Evolutionary conservation across 768 basidiomycete genomes (phyloP).

Genomic region (Candolleomyces efflorescens): DNA sequence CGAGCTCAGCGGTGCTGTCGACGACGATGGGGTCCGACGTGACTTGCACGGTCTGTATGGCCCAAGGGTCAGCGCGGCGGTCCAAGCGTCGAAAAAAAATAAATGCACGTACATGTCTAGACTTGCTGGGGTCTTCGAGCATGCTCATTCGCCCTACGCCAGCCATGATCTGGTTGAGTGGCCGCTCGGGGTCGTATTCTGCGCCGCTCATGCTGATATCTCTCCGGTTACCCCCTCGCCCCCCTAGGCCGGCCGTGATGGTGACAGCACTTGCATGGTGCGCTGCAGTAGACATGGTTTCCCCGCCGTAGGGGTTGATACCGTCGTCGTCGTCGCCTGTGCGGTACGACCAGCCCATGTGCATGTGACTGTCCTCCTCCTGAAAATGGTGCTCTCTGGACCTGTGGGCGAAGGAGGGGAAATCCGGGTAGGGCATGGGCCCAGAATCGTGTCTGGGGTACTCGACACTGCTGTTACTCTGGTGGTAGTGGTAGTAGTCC

Average conservation of each 20-base stretch:
- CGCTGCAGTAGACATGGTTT: conserved; percentile 76
- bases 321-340: conserved; percentile 62
- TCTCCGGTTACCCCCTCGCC: conserved; percentile 43
- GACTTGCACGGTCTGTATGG: conserved; percentile 27
- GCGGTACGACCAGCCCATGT: conserved; percentile 51
- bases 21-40: conserved; percentile 56
- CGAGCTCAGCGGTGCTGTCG: conserved; percentile 58
- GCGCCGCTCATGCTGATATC: conserved; percentile 66
- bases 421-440: conserved; percentile 52
- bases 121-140: conserved; percentile 50
- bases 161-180: conserved; percentile 67
- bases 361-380: conserved; percentile 48
- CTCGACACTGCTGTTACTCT: conserved; percentile 54
- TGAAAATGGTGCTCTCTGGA: conserved; percentile 49
- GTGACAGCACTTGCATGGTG: conserved; percentile 91
- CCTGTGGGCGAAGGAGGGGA: conserved; percentile 56
- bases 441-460: conserved; percentile 66
- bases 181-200: conserved; percentile 84
- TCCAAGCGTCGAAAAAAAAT: not conserved
- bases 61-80: not conserved
- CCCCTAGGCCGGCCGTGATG: conserved; percentile 76
- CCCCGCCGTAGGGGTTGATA: conserved; percentile 59
- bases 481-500: conserved; percentile 18
- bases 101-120: conserved; percentile 22
- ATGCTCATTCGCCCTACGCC: conserved; percentile 54